A percentile compares a stretch with the other conserved stretches of the same genome.
Conservation (phyloP, 2,329 filamentous ascomycete genomes). For the Apiospora arundinis region DNA sequence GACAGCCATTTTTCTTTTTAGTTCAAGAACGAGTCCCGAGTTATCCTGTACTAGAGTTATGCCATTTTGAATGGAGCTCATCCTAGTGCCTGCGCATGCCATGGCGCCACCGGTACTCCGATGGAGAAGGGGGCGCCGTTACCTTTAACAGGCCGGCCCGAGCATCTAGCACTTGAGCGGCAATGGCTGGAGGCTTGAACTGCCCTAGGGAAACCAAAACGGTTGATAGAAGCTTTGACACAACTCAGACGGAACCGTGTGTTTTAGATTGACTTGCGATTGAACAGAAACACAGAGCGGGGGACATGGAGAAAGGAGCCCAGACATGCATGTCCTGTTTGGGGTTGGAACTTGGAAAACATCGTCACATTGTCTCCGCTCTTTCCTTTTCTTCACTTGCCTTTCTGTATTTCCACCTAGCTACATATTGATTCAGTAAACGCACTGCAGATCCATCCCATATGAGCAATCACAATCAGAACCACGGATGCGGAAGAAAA, state of each 20-base stretch:
- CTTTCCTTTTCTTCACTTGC: not conserved
- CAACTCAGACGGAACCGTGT: not conserved
- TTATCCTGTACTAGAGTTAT: not conserved
- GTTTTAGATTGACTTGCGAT: too few relatives aligned
- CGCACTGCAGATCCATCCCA: not conserved
- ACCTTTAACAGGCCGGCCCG: not conserved
- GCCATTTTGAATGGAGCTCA: not conserved
- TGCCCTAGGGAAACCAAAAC: not conserved
- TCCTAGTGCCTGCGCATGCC: not conserved
- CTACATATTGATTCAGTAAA: not conserved
- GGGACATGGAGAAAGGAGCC: not conserved
- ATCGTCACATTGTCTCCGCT: not conserved
- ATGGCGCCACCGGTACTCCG: not conserved
- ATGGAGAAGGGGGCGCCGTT: constrained; percentile 5
- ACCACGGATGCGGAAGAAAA: not conserved
- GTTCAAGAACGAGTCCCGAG: too few relatives aligned
- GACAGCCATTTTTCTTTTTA: not conserved
- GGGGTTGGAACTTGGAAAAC: not conserved
- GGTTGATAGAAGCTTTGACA: not conserved
- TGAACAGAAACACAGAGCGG: not conserved
- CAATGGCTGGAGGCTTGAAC: not conserved
- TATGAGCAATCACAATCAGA: not conserved
- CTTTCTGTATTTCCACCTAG: not conserved
- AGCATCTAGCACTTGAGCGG: not conserved
- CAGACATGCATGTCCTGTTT: too few relatives aligned